Evolutionary conservation across 306 rosid species (phyloP).

Genomic region (Castanea mollissima): DNA sequence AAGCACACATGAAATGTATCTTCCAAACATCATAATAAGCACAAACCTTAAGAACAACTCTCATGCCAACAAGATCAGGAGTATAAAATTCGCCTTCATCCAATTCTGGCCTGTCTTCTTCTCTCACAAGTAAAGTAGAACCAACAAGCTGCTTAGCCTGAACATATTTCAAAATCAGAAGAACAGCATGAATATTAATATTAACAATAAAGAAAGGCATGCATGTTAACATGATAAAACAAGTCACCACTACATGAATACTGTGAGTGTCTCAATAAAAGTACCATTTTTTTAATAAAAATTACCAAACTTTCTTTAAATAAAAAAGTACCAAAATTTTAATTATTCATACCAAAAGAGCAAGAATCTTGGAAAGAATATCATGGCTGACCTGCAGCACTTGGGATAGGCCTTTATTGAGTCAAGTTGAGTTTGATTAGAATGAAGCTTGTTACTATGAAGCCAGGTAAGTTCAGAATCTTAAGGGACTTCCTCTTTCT

Average conservation of each 20-base stretch:
- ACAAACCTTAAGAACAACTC: slow-evolving; percentile 77
- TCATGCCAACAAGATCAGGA: slow-evolving; percentile 88
- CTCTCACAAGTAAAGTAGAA: slow-evolving; percentile 72
- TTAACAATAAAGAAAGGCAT: slow-evolving; percentile 4
- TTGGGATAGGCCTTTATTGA: not conserved
- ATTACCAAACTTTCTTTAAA: too few relatives aligned
- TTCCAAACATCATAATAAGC: not conserved
- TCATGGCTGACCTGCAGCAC: not conserved
- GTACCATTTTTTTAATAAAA: too few relatives aligned
- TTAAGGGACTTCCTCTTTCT: slow-evolving; percentile 3
- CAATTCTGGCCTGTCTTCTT: slow-evolving; percentile 82
- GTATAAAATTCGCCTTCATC: slow-evolving; percentile 88
- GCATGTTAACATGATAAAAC: slow-evolving; percentile 4
- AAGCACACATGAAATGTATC: not conserved
- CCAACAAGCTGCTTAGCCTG: slow-evolving; percentile 94
- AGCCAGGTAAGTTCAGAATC: not conserved
- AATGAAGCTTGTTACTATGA: not conserved
- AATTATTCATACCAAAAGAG: slow-evolving; percentile 5
- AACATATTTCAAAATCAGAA: slow-evolving; percentile 25
- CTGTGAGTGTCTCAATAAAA: not conserved
- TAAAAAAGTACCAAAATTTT: slow-evolving; percentile 1
- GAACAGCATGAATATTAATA: slow-evolving; percentile 11
- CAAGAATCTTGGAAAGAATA: not conserved
- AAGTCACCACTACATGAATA: slow-evolving; percentile 4
- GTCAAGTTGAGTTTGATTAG: slow-evolving; percentile 9